Conservation (phyloP, 352 stramenopile species). For the Phytophthora pisi region DNA sequence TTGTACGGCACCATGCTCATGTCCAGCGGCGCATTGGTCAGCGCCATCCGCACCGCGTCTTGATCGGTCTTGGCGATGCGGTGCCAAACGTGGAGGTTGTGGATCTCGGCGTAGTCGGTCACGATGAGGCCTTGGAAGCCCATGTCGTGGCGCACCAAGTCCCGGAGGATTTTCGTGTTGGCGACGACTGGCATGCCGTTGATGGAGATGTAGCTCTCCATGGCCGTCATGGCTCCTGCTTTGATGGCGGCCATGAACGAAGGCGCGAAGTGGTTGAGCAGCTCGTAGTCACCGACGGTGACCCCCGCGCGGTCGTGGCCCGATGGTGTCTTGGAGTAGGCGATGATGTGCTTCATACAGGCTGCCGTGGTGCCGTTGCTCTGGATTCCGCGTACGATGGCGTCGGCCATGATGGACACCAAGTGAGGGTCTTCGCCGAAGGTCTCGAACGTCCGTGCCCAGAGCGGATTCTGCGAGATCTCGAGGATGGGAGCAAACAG, state of each 20-base stretch:
- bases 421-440: constrained; percentile 93
- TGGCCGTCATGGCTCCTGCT: constrained; percentile 85
- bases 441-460: constrained; percentile 92
- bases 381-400: constrained; percentile 87
- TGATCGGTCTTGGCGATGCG: constrained; percentile 52
- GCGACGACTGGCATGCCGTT: constrained; percentile 92
- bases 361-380: constrained; percentile 63
- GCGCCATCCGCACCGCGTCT: constrained; percentile 68
- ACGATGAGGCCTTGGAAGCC: constrained; percentile 89
- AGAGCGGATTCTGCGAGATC: constrained; percentile 88
- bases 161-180: constrained; percentile 79
- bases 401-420: constrained; percentile 78
- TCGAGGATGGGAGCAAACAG: constrained; percentile 91
- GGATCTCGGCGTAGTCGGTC: constrained; percentile 93
- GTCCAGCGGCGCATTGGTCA: constrained; percentile 85
- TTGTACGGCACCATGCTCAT: constrained; percentile 91
- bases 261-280: constrained; percentile 88
- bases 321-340: constrained; percentile 81
- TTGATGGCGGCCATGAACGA: constrained; percentile 85
- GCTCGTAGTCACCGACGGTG: constrained; percentile 72
- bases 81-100: constrained; percentile 82
- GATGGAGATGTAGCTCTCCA: constrained; percentile 95
- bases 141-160: constrained; percentile 87
- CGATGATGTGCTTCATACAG: constrained; percentile 93
- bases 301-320: constrained; percentile 86